A percentile compares a stretch with the other conserved stretches of the same genome.
These are phyloP conservation scores for Glaciozyma martinii DNA, from an alignment of 768 basidiomycete species.

Conservation along the genomic window DNA sequence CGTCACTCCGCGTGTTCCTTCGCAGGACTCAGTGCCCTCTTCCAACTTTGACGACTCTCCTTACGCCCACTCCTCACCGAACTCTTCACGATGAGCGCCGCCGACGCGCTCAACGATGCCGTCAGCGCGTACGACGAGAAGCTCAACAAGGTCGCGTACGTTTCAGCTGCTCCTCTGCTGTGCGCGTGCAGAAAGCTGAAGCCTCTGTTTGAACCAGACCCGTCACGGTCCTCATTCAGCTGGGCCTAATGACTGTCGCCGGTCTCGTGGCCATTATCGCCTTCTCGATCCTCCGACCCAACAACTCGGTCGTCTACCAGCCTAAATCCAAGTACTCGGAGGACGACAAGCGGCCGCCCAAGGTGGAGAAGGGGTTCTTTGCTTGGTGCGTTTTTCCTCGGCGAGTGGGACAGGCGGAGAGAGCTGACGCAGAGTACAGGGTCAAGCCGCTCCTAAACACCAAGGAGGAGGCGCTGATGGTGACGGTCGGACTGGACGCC, in stretches of 20 bases:
- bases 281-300: constrained; percentile 80
- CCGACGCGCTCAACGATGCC: neutral
- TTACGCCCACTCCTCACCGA: too few species aligned
- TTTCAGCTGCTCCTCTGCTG: neutral
- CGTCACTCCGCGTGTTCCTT: too few species aligned
- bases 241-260: constrained; percentile 24
- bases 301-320: constrained; percentile 47
- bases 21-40: too few species aligned
- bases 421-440: constrained; percentile 5
- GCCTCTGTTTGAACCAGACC: neutral
- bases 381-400: constrained; percentile 52
- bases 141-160: constrained; percentile 14
- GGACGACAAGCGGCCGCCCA: constrained; percentile 44
- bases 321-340: constrained; percentile 37
- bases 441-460: constrained; percentile 25
- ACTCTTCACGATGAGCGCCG: too few species aligned
- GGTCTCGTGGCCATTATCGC: constrained; percentile 37
- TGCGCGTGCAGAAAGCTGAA: neutral
- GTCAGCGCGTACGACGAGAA: constrained; percentile 4
- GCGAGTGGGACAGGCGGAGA: neutral
- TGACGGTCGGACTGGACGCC: constrained; percentile 84
- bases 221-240: constrained; percentile 22
- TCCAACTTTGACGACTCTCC: too few species aligned
- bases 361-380: constrained; percentile 69
- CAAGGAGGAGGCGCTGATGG: constrained; percentile 37